Conservation (phyloP, 805 yeast species). For the Myxozyma mucilagina region DNA sequence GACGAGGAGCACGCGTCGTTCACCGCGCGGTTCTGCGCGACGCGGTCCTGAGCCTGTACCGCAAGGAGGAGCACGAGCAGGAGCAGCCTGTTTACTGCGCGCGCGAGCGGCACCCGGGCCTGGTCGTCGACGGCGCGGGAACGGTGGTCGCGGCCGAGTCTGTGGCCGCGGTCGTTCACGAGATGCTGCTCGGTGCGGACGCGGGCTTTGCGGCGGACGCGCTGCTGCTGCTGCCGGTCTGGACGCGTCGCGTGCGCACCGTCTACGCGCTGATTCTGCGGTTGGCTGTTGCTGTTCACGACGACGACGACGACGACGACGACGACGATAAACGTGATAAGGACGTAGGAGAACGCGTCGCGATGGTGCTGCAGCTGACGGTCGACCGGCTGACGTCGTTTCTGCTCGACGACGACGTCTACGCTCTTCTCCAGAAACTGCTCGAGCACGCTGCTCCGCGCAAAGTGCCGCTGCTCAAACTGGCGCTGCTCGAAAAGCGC, state of each 20-base stretch:
- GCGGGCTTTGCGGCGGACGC: conserved; percentile 46
- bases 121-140: conserved; percentile 51
- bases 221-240: conserved; percentile 56
- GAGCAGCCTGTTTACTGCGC: conserved; percentile 14
- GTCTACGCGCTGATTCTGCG: conserved; percentile 50
- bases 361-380: conserved; percentile 2
- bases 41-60: too few species aligned
- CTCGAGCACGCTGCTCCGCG: conserved; percentile 1
- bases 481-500: conserved; percentile 1
- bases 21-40: too few species aligned
- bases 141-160: conserved; percentile 53
- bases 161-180: conserved; percentile 74
- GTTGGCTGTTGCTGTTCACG: conserved; percentile 37
- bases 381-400: conserved; percentile 10
- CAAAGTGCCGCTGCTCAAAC: neutral
- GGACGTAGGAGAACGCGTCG: too few species aligned
- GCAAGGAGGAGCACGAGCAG: too few species aligned
- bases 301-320: too few species aligned
- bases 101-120: conserved; percentile 59
- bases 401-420: conserved; percentile 14
- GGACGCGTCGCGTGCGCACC: conserved; percentile 48
- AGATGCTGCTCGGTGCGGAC: conserved; percentile 58
- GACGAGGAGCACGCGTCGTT: neutral
- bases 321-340: too few species aligned
- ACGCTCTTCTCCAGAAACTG: conserved; percentile 1